Evolutionary conservation across 345 rosid genomes (phyloP), one percentile per base, ranked within the genome.

Genomic region (Rhizophora apiculata): DNA sequence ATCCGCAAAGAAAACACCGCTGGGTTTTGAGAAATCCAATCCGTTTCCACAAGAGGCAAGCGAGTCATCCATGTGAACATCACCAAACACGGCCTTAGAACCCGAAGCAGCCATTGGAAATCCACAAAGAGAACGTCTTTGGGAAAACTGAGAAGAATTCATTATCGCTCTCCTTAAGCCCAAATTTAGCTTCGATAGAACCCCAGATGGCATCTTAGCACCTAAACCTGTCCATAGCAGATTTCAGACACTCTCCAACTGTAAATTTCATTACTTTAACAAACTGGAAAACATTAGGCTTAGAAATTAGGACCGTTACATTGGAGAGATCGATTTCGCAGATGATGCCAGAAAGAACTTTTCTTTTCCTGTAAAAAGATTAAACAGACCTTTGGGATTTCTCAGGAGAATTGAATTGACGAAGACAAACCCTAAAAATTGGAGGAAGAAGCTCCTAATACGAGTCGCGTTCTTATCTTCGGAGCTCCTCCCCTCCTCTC

Each of bases 101-200:
- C 94, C 81, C 71, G 93, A 83, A 66, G 85, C 86, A 54, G 90
- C 87, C 96, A 94, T 87, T 15, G 84, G 30, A 76, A 59, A 72
- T 67, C 82, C 77, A 68, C 22, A 22, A 64, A 65, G 72, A 39
- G 37, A 63, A 36, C 72, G 58, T 66, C 67, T 62, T 67, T 36
- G 62, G 51, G 39, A 64, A 61, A 77, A 75, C 54, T 66, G 67
- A 26, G 70, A 29, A 29, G 68, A 37, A 69, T 74, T 67, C 7
- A 74, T 52, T 48, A 77, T 30, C 9, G 65, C 68, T 64, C 82
- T 74, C 54, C 72, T 76, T 51, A 85, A 65, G 67, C 88, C 83
- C 71, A 85, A 70, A 76, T 78, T 85, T 36, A 88, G 58, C 65
- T 85, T 86, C 19, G 89, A 71, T 13, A 86, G 64, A 61, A 78